phyloP scores from a whole-genome alignment of 371 early-diverging fungal genomes.

The Caulochytrium protostelioides region DNA sequence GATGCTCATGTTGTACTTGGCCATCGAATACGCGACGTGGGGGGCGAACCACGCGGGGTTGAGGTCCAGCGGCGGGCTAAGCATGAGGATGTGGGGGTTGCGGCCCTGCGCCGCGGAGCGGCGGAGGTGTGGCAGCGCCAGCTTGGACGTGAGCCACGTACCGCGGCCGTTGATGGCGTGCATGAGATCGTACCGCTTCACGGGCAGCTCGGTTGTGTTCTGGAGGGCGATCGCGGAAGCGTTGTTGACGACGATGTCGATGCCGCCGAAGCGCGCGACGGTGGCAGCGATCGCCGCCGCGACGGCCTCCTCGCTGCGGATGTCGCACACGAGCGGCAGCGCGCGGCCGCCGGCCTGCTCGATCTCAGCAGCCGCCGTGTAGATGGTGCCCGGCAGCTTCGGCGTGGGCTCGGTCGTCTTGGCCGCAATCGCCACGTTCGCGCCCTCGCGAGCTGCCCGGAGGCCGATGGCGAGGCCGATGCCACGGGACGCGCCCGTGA shows the following conservation, averaged over 20 bases:
- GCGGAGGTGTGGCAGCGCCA: slow-evolving; percentile 41
- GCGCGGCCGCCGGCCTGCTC: slow-evolving; percentile 49
- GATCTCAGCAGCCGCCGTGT: slow-evolving; percentile 47
- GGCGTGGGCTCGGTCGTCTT: slow-evolving; percentile 55
- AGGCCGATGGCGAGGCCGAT: slow-evolving; percentile 56
- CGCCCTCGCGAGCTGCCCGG: slow-evolving; percentile 42
- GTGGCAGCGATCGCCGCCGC: slow-evolving; percentile 38
- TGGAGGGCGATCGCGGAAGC: slow-evolving; percentile 50
- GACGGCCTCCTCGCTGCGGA: slow-evolving; percentile 43
- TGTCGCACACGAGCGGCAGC: slow-evolving; percentile 53
- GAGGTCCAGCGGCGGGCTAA: slow-evolving; percentile 50
- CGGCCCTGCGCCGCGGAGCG: slow-evolving; percentile 20
- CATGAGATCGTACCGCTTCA: slow-evolving; percentile 50
- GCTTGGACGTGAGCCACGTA: slow-evolving; percentile 52
- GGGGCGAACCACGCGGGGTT: slow-evolving; percentile 39
- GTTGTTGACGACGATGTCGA: slow-evolving; percentile 61
- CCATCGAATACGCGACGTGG: slow-evolving; percentile 51
- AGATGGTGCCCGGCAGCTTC: slow-evolving; percentile 60
- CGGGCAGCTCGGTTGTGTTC: slow-evolving; percentile 30
- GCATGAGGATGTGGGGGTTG: slow-evolving; percentile 48
- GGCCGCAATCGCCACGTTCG: slow-evolving; percentile 50
- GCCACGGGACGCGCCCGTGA: slow-evolving; percentile 47
- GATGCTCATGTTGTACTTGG: slow-evolving; percentile 51
- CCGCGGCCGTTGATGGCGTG: slow-evolving; percentile 55
- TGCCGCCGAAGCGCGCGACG: slow-evolving; percentile 35